Percentiles rank a stretch among this genome's conserved stretches.
Evolutionary conservation across 441 rosid genomes (phyloP).

Genomic region (Aquilaria agallochum): DNA sequence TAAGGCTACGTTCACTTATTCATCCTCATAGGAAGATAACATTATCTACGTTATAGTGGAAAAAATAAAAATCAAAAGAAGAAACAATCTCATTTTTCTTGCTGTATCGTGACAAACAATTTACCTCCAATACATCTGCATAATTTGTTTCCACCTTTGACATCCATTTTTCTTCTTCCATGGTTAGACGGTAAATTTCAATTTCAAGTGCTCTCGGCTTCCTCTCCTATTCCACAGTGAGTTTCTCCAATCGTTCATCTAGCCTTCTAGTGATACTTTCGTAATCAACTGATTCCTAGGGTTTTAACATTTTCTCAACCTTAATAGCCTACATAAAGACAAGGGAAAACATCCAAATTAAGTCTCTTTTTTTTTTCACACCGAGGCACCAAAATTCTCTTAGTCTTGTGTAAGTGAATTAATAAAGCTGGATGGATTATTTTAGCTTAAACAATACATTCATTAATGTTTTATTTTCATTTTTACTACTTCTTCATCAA

Average conservation of each 20-base stretch:
- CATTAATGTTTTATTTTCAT: too few species aligned
- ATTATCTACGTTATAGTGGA: too few species aligned
- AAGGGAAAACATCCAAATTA: not conserved
- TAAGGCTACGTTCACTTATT: too few species aligned
- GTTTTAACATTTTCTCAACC: slow-evolving; percentile 98
- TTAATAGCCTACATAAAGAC: slow-evolving; percentile 77
- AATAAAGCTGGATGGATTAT: not conserved
- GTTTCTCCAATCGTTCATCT: slow-evolving; percentile 86
- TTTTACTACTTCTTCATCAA: too few species aligned
- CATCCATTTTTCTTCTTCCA: slow-evolving; percentile 62
- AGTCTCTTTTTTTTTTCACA: not conserved
- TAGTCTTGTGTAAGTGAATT: not conserved
- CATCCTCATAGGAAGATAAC: too few species aligned
- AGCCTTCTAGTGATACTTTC: slow-evolving; percentile 93
- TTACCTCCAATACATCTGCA: slow-evolving; percentile 77
- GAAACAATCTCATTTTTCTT: too few species aligned
- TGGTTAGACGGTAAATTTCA: slow-evolving; percentile 68
- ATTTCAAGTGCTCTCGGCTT: slow-evolving; percentile 81
- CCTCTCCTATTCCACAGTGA: slow-evolving; percentile 88
- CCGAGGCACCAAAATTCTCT: not conserved
- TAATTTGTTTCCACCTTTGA: slow-evolving; percentile 73
- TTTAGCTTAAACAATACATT: not conserved
- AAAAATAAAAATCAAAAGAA: too few species aligned
- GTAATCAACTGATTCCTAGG: slow-evolving; percentile 98
- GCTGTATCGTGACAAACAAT: not conserved